These are phyloP conservation scores for Paxillus ammoniavirescens DNA, from an alignment of 768 basidiomycete genomes.

Conservation along the genomic window DNA sequence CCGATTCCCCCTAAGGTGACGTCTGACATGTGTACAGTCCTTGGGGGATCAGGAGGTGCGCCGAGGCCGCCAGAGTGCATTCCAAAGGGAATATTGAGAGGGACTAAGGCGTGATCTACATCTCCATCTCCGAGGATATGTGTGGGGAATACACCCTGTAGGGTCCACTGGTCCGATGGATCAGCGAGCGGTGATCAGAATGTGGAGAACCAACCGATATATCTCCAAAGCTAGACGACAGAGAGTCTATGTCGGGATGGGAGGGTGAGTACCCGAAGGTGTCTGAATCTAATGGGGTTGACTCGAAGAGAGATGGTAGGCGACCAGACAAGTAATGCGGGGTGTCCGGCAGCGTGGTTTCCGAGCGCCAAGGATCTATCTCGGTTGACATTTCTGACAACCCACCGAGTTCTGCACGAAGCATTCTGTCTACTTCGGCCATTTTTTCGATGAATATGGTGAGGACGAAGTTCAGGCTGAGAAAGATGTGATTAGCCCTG, in stretches of 20 bases:
- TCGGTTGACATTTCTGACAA: conserved; percentile 6
- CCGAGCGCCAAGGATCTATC: conserved; percentile 7
- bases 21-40: conserved; percentile 26
- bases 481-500: conserved; percentile 9
- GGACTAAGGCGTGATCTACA: background rate
- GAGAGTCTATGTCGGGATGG: conserved; percentile 1
- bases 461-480: background rate
- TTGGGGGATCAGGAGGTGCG: conserved; percentile 4
- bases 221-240: background rate
- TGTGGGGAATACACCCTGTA: background rate
- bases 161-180: background rate
- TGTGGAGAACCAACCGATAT: background rate
- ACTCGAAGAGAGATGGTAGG: background rate
- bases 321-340: background rate
- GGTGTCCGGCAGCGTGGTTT: background rate
- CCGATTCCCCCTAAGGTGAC: conserved; percentile 6
- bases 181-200: background rate
- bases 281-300: background rate
- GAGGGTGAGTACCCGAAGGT: background rate
- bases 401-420: conserved; percentile 17
- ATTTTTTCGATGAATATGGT: conserved; percentile 5
- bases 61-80: background rate
- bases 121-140: conserved; percentile 3
- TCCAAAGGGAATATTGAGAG: background rate
- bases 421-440: conserved; percentile 26